Conservation (phyloP, 352 stramenopile species). For the Globisporangium perplexum region DNA sequence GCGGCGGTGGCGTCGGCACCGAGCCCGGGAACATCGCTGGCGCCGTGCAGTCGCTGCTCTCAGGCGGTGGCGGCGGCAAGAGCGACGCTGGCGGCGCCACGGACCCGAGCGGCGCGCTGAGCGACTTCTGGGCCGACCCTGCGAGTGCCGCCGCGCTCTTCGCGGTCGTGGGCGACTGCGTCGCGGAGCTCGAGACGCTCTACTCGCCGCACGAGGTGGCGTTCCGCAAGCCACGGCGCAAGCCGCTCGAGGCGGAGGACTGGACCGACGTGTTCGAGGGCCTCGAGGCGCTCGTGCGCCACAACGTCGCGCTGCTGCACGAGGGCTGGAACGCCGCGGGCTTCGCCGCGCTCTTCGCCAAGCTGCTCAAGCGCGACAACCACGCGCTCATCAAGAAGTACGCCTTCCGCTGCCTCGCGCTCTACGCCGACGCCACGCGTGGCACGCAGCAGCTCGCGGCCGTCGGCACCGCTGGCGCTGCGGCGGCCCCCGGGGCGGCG, state of each 20-base stretch:
- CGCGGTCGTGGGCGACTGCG: conserved; percentile 71
- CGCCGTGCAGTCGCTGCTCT: conserved; percentile 61
- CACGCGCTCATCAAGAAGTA: conserved; percentile 89
- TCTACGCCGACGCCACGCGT: conserved; percentile 76
- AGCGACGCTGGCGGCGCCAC: conserved; percentile 13
- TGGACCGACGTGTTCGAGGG: conserved; percentile 88
- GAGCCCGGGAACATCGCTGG: conserved; percentile 59
- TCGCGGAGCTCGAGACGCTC: conserved; percentile 77
- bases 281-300: conserved; percentile 74
- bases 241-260: conserved; percentile 79
- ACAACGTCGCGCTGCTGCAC: conserved; percentile 58
- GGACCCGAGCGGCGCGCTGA: conserved; percentile 44
- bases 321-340: conserved; percentile 82
- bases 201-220: conserved; percentile 78
- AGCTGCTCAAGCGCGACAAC: conserved; percentile 83
- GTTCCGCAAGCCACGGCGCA: conserved; percentile 78
- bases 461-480: conserved; percentile 19
- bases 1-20: conserved; percentile 17
- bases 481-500: conserved; percentile 10
- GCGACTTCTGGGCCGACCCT: conserved; percentile 75
- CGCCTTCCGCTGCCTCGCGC: conserved; percentile 75
- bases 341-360: conserved; percentile 78
- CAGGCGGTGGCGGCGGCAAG: conserved; percentile 37
- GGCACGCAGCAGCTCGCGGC: conserved; percentile 58
- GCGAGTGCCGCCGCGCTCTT: conserved; percentile 70